Conservation (phyloP, 495 filamentous ascomycete species). For the Neurospora tetraspora region DNA sequence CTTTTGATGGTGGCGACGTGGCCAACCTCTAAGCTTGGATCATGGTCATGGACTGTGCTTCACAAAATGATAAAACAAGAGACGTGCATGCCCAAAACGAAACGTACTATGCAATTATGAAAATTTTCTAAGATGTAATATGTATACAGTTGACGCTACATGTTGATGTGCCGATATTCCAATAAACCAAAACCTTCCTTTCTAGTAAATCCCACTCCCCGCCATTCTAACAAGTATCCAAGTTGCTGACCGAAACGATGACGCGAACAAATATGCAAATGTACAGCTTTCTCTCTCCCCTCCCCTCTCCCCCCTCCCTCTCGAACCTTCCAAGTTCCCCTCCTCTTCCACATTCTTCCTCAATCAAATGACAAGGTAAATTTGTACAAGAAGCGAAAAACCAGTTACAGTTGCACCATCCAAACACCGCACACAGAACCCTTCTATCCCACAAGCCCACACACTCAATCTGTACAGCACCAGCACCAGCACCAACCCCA, state of each 20-base stretch:
- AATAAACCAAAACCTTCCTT: neutral
- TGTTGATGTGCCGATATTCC: neutral
- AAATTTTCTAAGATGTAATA: neutral
- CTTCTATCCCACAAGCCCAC: neutral
- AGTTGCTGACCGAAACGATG: neutral
- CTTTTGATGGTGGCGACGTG: neutral
- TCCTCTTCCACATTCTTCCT: neutral
- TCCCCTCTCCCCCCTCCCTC: neutral
- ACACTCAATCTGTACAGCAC: neutral
- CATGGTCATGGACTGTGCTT: neutral
- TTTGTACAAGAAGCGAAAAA: neutral
- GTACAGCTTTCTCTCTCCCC: neutral
- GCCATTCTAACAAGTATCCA: neutral
- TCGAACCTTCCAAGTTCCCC: neutral
- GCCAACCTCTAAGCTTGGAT: neutral
- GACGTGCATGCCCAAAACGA: neutral
- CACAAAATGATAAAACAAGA: neutral
- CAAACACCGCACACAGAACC: neutral
- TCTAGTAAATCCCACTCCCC: neutral
- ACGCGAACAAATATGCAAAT: neutral
- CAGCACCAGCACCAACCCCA: neutral
- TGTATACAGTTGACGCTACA: neutral
- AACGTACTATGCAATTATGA: neutral
- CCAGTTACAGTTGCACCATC: neutral
- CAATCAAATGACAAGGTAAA: neutral